A percentile compares a stretch with the other conserved stretches of the same genome.
phyloP scores from a whole-genome alignment of 345 rosid genomes.

The Lagerstroemia speciosa region DNA sequence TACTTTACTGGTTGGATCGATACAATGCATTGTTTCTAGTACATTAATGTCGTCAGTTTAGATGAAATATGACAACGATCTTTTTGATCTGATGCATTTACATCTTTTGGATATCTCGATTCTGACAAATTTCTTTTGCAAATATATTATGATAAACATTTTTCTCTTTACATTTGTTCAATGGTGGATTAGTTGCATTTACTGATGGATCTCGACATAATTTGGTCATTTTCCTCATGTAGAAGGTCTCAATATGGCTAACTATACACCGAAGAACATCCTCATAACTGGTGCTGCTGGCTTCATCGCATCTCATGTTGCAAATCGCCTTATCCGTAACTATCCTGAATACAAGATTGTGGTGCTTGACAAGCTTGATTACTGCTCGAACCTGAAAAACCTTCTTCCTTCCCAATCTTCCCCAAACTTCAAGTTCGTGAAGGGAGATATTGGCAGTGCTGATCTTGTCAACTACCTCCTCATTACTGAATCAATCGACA shows the following conservation, averaged over 20 bases:
- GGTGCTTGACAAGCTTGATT: constrained; percentile 84
- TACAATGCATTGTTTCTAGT: not conserved
- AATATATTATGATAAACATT: not conserved
- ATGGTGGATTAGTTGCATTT: not conserved
- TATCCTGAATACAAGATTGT: constrained; percentile 81
- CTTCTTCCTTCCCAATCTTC: constrained; percentile 56
- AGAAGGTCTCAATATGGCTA: constrained; percentile 20
- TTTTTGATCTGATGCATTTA: no score
- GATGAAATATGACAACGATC: not conserved
- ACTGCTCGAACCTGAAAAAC: constrained; percentile 77
- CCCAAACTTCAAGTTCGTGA: constrained; percentile 72
- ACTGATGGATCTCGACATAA: not conserved
- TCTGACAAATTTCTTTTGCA: not conserved
- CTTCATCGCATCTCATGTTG: constrained; percentile 80
- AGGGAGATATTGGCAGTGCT: constrained; percentile 84
- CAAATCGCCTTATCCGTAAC: constrained; percentile 59
- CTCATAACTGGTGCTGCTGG: constrained; percentile 89
- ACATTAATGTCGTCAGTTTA: not conserved
- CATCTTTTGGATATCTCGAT: no score
- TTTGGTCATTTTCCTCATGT: not conserved
- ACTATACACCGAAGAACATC: constrained; percentile 68
- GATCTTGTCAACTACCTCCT: constrained; percentile 84
- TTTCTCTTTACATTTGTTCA: not conserved
- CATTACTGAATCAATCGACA: constrained; percentile 75
- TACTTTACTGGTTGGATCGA: not conserved